Base-by-base conservation (phyloP, 73 alveolate genomes). In the Stentor coeruleus region DNA sequence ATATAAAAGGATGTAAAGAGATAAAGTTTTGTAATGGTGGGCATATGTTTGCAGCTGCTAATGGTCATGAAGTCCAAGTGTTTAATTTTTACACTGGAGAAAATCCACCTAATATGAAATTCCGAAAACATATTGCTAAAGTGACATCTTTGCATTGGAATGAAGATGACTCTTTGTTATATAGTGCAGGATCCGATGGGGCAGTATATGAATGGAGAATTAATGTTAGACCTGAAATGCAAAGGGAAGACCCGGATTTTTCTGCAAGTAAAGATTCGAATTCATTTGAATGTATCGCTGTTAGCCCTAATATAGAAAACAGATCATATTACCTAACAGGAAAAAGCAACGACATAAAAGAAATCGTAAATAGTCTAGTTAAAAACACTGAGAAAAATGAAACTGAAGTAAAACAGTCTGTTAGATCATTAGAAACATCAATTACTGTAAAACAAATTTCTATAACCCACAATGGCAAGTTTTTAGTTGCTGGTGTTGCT, bases 1-100 rank as follows among this genome's bases (percentile, higher is more conserved):
- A 97, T 58, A 95, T 96, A 79, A 96, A 95, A 88, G 94, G 91
- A 14, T 59, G 89, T 77, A 81, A 95, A 55, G 99, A 95, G 92
- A 91, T 95, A 59, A 92, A 91, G 84, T 96, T 96, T 87, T 93
- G 98, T 59, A 91, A 96, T 85, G 99, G 99, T 26, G 99, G 99
- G 28, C 97, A 96, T 42, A 82, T 93, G 76, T 96, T 96, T 88
- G 99, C 99, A 6, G 97, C 97, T 35, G 96, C 91, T 15, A 96
- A 94, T 84, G 89, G 93, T 31, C 95, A 95, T 87, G 88, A 87
- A 38, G 93, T 96, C 82, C 93, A 90, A 59, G 96, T 91, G 35
- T 90, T 79, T 86, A 82, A 85, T 80, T 91, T 90, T 74, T 93
- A 91, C 76, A 92, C 96, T 33, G 97, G 96, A 77, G 98, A 92